Conservation (phyloP, 2,329 filamentous ascomycete genomes). For the Uncinocarpus reesii region DNA sequence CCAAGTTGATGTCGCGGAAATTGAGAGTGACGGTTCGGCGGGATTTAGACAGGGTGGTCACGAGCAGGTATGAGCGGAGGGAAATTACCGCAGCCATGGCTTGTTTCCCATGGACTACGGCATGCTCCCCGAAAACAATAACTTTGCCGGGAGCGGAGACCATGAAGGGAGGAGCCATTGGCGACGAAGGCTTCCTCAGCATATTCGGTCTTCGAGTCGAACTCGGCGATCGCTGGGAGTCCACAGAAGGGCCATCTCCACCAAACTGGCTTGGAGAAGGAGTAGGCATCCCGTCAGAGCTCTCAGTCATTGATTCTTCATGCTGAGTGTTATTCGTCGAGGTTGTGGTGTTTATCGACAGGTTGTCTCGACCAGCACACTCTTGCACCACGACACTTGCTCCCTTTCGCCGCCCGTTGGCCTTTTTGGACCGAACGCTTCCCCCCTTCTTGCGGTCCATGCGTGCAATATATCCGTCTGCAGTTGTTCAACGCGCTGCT, state of each 20-base stretch:
- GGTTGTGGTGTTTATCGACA: slow-evolving; percentile 15
- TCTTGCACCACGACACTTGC: slow-evolving; percentile 24
- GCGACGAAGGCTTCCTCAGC: slow-evolving; percentile 39
- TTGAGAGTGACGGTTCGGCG: slow-evolving; percentile 75
- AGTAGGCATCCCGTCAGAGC: slow-evolving; percentile 25
- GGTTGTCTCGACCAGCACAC: slow-evolving; percentile 17
- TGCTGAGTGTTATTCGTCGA: slow-evolving; percentile 1
- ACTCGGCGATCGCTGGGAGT: slow-evolving; percentile 11
- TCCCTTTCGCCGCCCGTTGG: slow-evolving; percentile 23
- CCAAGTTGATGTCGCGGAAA: slow-evolving; percentile 81
- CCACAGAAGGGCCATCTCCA: slow-evolving; percentile 18
- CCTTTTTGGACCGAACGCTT: slow-evolving; percentile 22
- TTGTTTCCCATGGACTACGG: slow-evolving; percentile 94
- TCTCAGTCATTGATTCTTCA: slow-evolving; percentile 21
- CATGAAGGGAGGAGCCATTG: slow-evolving; percentile 82
- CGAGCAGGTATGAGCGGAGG: slow-evolving; percentile 88
- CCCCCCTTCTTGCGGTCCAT: slow-evolving; percentile 23
- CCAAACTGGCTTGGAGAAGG: slow-evolving; percentile 22
- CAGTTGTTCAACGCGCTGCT: slow-evolving; percentile 1
- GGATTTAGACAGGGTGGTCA: slow-evolving; percentile 87
- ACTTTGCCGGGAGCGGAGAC: slow-evolving; percentile 96
- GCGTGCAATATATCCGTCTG: not conserved
- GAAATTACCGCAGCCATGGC: slow-evolving; percentile 94
- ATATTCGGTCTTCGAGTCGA: slow-evolving; percentile 16
- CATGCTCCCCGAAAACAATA: slow-evolving; percentile 95